Evolutionary conservation across 1,139 yeast species (phyloP).

Genomic region (Blastobotrys serpentis): DNA sequence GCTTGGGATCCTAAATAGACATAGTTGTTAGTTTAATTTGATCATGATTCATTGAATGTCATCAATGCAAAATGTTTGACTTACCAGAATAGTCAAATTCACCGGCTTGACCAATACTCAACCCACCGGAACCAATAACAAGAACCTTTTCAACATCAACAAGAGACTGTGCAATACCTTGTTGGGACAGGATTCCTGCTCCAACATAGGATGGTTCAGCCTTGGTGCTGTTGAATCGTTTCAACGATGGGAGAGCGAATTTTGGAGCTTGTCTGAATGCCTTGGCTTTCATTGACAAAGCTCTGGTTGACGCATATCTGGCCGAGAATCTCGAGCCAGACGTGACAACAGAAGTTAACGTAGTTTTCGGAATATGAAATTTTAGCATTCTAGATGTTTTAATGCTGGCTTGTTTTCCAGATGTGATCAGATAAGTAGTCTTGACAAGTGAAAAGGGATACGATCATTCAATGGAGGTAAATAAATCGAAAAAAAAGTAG

Average conservation of each 20-base stretch:
- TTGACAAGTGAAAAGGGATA: constrained; percentile 11
- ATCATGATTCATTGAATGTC: not conserved
- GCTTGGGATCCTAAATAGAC: constrained; percentile 20
- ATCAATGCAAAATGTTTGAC: constrained; percentile 14
- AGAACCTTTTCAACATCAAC: constrained; percentile 88
- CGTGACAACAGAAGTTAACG: constrained; percentile 8
- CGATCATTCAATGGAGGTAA: constrained; percentile 11
- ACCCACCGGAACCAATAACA: constrained; percentile 96
- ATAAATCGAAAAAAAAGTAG: constrained; percentile 4
- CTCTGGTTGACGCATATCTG: constrained; percentile 14
- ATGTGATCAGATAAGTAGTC: constrained; percentile 11
- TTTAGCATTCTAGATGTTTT: constrained; percentile 7
- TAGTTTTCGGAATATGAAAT: constrained; percentile 7
- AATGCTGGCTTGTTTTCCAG: constrained; percentile 12
- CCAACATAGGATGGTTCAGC: constrained; percentile 45
- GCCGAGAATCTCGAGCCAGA: constrained; percentile 13
- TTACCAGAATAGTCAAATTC: constrained; percentile 94
- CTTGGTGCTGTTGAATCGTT: constrained; percentile 8
- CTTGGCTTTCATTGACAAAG: constrained; percentile 2
- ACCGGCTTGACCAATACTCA: constrained; percentile 98
- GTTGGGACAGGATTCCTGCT: constrained; percentile 52
- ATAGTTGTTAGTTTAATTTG: constrained; percentile 3
- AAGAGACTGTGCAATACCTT: constrained; percentile 51
- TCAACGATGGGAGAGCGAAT: constrained; percentile 2
- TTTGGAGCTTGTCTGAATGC: not conserved